phyloP scores from a whole-genome alignment of 345 rosid species.

The Citrus medica region DNA sequence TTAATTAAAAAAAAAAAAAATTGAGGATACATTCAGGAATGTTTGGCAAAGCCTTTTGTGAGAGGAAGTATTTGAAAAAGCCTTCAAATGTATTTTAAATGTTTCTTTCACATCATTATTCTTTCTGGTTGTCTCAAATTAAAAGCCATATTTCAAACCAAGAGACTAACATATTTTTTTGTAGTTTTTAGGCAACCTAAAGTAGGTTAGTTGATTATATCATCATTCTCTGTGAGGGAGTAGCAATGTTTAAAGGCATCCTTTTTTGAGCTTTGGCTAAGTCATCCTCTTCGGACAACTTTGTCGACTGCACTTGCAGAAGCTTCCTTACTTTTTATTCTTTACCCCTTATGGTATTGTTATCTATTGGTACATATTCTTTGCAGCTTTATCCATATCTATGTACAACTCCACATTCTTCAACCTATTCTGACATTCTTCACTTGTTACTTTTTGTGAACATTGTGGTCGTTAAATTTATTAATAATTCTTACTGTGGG shows the following conservation, averaged over 20 bases:
- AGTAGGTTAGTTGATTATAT: too few species aligned
- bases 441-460: not conserved
- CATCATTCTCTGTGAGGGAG: too few species aligned
- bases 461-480: slow-evolving; percentile 3
- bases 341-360: not conserved
- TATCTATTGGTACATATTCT: not conserved
- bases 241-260: too few species aligned
- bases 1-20: not conserved
- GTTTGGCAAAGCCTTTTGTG: too few species aligned
- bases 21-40: not conserved
- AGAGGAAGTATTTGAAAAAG: too few species aligned
- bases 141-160: too few species aligned
- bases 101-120: too few species aligned
- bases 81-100: too few species aligned
- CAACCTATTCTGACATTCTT: not conserved
- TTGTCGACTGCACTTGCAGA: not conserved
- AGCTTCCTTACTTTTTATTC: slow-evolving; percentile 5
- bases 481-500: not conserved
- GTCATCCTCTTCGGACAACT: not conserved
- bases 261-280: not conserved
- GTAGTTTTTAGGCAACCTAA: too few species aligned
- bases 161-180: too few species aligned
- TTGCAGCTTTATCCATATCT: not conserved
- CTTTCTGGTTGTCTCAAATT: too few species aligned
- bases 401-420: not conserved